A percentile compares a stretch with the other conserved stretches of the same genome.
Conservation (phyloP, 164 flowering plant genomes). For the Umbilicus rupestris region DNA sequence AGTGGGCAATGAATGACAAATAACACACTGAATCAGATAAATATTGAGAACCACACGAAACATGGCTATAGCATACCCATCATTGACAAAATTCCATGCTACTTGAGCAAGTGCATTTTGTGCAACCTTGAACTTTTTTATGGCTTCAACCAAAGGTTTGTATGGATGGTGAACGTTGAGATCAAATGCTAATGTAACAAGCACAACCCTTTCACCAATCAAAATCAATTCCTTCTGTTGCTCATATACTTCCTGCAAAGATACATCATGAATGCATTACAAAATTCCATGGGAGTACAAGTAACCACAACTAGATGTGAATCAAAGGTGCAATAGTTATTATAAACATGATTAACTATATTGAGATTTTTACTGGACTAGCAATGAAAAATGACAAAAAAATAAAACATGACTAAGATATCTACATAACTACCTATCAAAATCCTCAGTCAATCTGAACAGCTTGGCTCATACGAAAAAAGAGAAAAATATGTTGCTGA, state of each 20-base stretch:
- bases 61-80: constrained; percentile 28
- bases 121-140: constrained; percentile 35
- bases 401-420: too few species aligned
- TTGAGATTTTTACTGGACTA: too few species aligned
- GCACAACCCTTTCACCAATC: constrained; percentile 40
- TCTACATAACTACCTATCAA: not conserved
- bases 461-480: not conserved
- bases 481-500: not conserved
- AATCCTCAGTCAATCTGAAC: not conserved
- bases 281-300: too few species aligned
- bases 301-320: too few species aligned
- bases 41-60: constrained; percentile 7
- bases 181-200: constrained; percentile 51
- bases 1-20: not conserved
- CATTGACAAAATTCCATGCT: constrained; percentile 71
- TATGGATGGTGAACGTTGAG: constrained; percentile 51
- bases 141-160: constrained; percentile 49
- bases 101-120: constrained; percentile 32
- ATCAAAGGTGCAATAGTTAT: too few species aligned
- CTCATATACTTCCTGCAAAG: constrained; percentile 39
- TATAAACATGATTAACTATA: too few species aligned
- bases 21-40: not conserved
- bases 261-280: not conserved
- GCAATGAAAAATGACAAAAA: too few species aligned
- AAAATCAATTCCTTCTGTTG: constrained; percentile 49